A percentile compares a stretch with the other conserved stretches of the same genome.
Conservation (phyloP, 2,329 filamentous ascomycete species). For the Triangularia setosa region DNA sequence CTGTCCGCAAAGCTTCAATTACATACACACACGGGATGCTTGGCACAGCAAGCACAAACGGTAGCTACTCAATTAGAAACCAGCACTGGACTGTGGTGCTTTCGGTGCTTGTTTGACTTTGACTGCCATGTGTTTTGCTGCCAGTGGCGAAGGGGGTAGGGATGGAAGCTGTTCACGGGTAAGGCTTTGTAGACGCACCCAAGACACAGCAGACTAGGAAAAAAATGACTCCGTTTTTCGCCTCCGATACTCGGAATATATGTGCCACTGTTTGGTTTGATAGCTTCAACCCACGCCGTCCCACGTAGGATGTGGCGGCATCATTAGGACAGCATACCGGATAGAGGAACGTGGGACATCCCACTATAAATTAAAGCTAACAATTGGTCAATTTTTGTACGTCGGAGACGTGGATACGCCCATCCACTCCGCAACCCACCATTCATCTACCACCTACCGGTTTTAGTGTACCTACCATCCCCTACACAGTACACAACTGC, state of each 20-base stretch:
- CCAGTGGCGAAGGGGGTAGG: neutral
- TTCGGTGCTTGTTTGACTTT: neutral
- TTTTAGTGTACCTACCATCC: neutral
- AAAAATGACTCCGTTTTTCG: slow-evolving; percentile 1
- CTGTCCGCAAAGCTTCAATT: neutral
- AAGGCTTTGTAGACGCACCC: neutral
- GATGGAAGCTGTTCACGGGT: neutral
- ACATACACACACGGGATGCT: neutral
- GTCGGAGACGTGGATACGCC: neutral
- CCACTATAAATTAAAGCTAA: neutral
- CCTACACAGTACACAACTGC: neutral
- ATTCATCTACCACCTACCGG: neutral
- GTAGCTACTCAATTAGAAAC: neutral
- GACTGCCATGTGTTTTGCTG: neutral
- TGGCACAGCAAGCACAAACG: neutral
- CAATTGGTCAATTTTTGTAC: neutral
- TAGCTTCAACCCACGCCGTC: neutral
- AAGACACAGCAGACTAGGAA: neutral
- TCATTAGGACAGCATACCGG: neutral
- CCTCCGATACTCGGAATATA: slow-evolving; percentile 18
- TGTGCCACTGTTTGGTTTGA: neutral
- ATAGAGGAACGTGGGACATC: neutral
- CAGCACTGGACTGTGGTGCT: neutral
- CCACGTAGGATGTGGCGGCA: neutral
- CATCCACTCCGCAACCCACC: neutral